Base-by-base conservation (phyloP, 169 alveolate species). In the Theileria luwenshuni region DNA sequence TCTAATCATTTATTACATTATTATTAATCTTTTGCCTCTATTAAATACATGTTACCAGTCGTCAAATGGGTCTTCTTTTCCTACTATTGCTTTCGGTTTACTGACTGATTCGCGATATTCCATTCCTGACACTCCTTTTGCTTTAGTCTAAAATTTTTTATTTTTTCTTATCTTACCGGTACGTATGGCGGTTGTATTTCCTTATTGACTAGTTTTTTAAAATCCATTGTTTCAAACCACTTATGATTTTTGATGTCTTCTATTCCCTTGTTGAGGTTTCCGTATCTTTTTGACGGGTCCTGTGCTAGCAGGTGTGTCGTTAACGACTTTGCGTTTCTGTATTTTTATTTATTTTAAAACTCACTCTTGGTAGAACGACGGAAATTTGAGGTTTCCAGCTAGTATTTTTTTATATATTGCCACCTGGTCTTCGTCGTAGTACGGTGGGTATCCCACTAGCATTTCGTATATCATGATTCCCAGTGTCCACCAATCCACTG, bases 401-500 rank as follows among this genome's bases (percentile, higher is more conserved):
- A 96, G 86, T 25, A 96, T 97, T 77, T 96, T 97, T 84, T 96
- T 97, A 84, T 97, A 97, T 49, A 97, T 96, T 42, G 96, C 94
- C 96, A 96, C 93, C 15, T 99, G 99, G 74, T 96, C 99, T 81
- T 96, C 99, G 76, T 96, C 98, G 77, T 94, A 93, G 93, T 96
- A 97, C 28, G 99, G 99, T 35, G 98, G 99, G 76, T 95, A 95
- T 23, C 99, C 99, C 25, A 96, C 99, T 38, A 97, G 85, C 98
- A 97, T 97, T 91, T 97, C 99, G 85, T 97, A 97, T 17, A 95
- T 94, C 63, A 97, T 85, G 19, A 94, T 95, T 0, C 99, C 99
- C 68, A 97, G 90, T 41, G 99, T 96, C 99, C 99, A 98, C 98
- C 99, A 95, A 73, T 97, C 99, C 21, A 97, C 99, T 32, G 98